Conservation (phyloP, 2,329 filamentous ascomycete genomes). For the Cryphonectria radicalis region DNA sequence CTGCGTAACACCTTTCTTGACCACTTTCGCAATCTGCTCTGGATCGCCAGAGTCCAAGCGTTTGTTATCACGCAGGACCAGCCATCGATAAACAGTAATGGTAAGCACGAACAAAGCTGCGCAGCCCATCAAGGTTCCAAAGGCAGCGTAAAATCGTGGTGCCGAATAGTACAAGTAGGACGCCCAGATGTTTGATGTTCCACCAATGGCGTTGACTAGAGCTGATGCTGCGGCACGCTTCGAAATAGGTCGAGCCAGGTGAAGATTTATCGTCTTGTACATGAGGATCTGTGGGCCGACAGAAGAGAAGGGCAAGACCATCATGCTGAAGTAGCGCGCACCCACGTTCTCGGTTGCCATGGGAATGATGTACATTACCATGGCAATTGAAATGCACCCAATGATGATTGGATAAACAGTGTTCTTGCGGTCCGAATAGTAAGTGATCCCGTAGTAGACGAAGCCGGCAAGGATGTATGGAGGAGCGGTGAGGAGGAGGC, state of each 20-base stretch:
- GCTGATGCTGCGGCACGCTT: constrained; percentile 48
- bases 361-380: constrained; percentile 44
- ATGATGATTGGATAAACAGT: constrained; percentile 42
- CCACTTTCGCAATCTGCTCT: constrained; percentile 42
- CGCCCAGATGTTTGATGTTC: constrained; percentile 42
- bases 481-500: constrained; percentile 50
- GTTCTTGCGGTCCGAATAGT: constrained; percentile 44
- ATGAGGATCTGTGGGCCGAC: constrained; percentile 46
- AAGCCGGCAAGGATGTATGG: constrained; percentile 48
- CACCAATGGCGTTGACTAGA: constrained; percentile 45
- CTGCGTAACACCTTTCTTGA: constrained; percentile 47
- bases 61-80: constrained; percentile 44
- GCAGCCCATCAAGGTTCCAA: constrained; percentile 43
- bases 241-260: constrained; percentile 45
- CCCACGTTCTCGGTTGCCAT: constrained; percentile 43
- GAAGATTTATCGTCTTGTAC: constrained; percentile 47
- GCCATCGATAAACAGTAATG: constrained; percentile 44
- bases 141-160: constrained; percentile 47
- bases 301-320: constrained; percentile 45
- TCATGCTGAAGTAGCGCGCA: constrained; percentile 48
- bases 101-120: constrained; percentile 40
- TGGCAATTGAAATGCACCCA: constrained; percentile 39
- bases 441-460: constrained; percentile 41
- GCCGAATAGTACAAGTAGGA: constrained; percentile 42
- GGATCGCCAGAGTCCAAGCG: constrained; percentile 44